These are phyloP conservation scores for Sonneratia alba DNA, from an alignment of 345 rosid genomes.

Conservation along the genomic window DNA sequence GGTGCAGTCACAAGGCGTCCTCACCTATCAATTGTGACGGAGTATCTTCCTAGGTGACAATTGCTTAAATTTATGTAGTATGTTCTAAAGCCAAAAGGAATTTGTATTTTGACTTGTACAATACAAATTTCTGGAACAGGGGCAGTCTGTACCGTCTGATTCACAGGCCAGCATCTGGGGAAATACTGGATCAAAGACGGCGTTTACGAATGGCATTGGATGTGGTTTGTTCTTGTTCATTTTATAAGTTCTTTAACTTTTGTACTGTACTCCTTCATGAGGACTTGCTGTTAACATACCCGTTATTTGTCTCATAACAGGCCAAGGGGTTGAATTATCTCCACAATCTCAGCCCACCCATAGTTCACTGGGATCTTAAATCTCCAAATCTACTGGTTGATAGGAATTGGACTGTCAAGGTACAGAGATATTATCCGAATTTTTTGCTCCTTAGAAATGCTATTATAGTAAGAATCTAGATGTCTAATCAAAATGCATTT, in stretches of 20 bases:
- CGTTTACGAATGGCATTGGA: conserved; percentile 89
- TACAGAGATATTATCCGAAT: conserved; percentile 9
- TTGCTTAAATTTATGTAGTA: background rate
- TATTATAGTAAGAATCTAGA: background rate
- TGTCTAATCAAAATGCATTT: background rate
- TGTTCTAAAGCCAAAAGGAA: background rate
- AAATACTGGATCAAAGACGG: conserved; percentile 73
- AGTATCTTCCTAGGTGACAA: conserved; percentile 76
- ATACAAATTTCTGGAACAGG: conserved; percentile 28
- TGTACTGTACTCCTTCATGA: background rate
- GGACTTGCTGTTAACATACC: conserved; percentile 3
- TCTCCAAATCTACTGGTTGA: conserved; percentile 93
- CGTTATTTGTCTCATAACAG: conserved; percentile 32
- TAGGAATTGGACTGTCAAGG: conserved; percentile 96
- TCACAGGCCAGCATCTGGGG: conserved; percentile 81
- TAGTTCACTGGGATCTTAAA: conserved; percentile 97
- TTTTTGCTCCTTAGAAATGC: background rate
- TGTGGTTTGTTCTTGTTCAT: conserved; percentile 45
- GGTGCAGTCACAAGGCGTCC: conserved; percentile 94
- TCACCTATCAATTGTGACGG: conserved; percentile 83
- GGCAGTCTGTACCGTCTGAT: conserved; percentile 91
- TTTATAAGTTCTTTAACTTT: background rate
- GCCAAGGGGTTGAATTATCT: conserved; percentile 96
- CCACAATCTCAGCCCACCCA: conserved; percentile 80
- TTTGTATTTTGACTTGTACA: background rate